These are phyloP conservation scores for Ophiostoma montium DNA, from an alignment of 2,329 filamentous ascomycete species.

Conservation along the genomic window DNA sequence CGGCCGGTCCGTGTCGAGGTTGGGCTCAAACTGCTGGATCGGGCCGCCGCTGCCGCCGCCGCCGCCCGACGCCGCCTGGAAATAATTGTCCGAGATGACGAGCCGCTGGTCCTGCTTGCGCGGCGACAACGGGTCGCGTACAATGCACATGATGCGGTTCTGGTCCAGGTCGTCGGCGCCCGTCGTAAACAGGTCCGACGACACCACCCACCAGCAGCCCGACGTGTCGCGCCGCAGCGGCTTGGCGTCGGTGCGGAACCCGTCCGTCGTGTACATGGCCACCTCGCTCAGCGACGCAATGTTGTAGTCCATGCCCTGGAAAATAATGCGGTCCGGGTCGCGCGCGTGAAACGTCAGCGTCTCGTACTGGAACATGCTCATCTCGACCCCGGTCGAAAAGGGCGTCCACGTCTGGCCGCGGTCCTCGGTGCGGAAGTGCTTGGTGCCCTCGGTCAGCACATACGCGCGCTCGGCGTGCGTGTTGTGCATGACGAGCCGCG, in stretches of 20 bases:
- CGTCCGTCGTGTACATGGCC: conserved; percentile 66
- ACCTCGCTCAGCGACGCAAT: conserved; percentile 49
- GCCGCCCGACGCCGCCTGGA: conserved; percentile 31
- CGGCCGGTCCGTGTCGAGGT: conserved; percentile 57
- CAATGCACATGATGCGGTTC: conserved; percentile 67
- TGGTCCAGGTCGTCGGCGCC: conserved; percentile 51
- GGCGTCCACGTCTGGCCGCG: conserved; percentile 66
- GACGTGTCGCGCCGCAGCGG: conserved; percentile 52
- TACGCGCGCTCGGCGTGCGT: conserved; percentile 70
- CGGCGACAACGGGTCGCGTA: conserved; percentile 56
- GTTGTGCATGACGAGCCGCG: conserved; percentile 59
- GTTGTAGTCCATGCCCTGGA: conserved; percentile 59
- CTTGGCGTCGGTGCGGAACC: conserved; percentile 57
- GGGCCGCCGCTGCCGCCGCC: conserved; percentile 31
- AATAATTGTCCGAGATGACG: conserved; percentile 72
- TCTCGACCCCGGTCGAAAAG: conserved; percentile 50
- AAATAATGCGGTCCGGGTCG: conserved; percentile 75
- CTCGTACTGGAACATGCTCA: conserved; percentile 36
- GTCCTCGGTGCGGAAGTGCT: conserved; percentile 75
- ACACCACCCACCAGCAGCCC: conserved; percentile 80
- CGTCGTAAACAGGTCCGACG: conserved; percentile 56
- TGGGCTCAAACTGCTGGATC: conserved; percentile 56
- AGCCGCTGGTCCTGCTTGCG: conserved; percentile 64
- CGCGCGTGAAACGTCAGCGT: conserved; percentile 65
- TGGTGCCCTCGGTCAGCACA: conserved; percentile 52